phyloP scores from a whole-genome alignment of 129 eudicot species.

The Artemisia annua region DNA sequence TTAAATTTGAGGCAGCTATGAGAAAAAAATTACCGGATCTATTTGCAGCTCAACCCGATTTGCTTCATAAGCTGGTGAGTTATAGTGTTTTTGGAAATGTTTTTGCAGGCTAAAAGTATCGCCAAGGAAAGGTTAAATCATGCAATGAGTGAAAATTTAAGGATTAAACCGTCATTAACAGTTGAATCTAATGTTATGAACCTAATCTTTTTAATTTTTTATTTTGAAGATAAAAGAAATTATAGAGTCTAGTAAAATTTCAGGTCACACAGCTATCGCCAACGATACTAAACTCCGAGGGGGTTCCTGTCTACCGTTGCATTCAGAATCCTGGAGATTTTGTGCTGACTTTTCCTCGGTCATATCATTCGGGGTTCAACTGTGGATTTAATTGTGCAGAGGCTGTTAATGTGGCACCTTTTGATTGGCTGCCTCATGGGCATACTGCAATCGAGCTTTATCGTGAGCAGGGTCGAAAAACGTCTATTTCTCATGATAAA shows the following conservation, averaged over 20 bases:
- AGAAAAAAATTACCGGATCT: conserved; percentile 85
- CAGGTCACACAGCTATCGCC: conserved; percentile 99
- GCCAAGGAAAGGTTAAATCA: no score
- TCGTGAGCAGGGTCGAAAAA: conserved; percentile 75
- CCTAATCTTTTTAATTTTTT: neutral
- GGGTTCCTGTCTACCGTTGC: conserved; percentile 91
- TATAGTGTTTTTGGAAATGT: no score
- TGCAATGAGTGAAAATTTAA: no score
- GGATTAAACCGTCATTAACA: no score
- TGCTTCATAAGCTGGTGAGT: conserved; percentile 95
- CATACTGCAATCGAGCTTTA: conserved; percentile 83
- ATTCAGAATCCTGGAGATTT: conserved; percentile 87
- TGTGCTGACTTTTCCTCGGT: conserved; percentile 91
- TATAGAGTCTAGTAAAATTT: neutral
- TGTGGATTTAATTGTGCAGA: conserved; percentile 97
- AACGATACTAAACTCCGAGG: conserved; percentile 71
- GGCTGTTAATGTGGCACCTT: conserved; percentile 96
- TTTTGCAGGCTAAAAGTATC: no score
- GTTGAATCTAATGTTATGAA: no score
- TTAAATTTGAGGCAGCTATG: conserved; percentile 85
- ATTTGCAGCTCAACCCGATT: conserved; percentile 89
- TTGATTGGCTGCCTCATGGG: conserved; percentile 98
- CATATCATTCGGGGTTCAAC: conserved; percentile 96
- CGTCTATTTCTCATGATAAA: conserved; percentile 95
- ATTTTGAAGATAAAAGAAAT: no score